Evolutionary conservation across 139 green algal species (phyloP).

Genomic region (Closterium sp.): DNA sequence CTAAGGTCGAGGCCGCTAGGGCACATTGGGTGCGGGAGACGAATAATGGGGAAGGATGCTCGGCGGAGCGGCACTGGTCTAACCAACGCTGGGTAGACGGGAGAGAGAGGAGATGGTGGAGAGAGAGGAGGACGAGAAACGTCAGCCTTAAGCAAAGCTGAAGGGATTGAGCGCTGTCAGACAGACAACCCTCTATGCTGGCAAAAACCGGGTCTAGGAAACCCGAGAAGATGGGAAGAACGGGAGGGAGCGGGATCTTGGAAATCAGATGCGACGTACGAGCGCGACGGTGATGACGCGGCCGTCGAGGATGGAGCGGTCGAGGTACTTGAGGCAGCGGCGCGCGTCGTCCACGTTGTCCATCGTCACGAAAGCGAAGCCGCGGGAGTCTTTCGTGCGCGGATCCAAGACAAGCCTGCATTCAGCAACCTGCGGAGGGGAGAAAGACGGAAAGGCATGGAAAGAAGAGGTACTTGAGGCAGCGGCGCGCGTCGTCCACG

Average conservation of each 20-base stretch:
- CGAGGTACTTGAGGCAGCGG: slow-evolving; percentile 44
- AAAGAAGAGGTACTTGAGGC: not conserved
- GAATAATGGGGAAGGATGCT: not conserved
- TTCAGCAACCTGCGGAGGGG: slow-evolving; percentile 30
- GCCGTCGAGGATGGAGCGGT: slow-evolving; percentile 46
- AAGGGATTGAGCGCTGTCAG: too few species aligned
- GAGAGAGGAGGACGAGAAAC: not conserved
- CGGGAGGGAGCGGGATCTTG: not conserved
- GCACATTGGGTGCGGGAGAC: not conserved
- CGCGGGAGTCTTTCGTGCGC: slow-evolving; percentile 41
- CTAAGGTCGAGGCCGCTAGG: not conserved
- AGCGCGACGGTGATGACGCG: slow-evolving; percentile 48
- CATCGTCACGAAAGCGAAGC: slow-evolving; percentile 54
- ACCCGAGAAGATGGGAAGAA: too few species aligned
- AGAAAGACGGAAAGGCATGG: not conserved
- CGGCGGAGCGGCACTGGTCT: not conserved
- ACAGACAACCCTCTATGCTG: too few species aligned
- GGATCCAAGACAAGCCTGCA: slow-evolving; percentile 42
- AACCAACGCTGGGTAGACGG: not conserved
- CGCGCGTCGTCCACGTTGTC: slow-evolving; percentile 43
- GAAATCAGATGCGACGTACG: slow-evolving; percentile 2
- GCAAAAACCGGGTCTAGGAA: too few species aligned
- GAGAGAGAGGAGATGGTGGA: not conserved
- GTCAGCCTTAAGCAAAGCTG: not conserved
- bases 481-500: slow-evolving; percentile 37